A percentile compares a stretch with the other conserved stretches of the same genome.
These are phyloP conservation scores for Parastagonospora nodorum DNA, from an alignment of 2,329 filamentous ascomycete genomes.

Conservation along the genomic window DNA sequence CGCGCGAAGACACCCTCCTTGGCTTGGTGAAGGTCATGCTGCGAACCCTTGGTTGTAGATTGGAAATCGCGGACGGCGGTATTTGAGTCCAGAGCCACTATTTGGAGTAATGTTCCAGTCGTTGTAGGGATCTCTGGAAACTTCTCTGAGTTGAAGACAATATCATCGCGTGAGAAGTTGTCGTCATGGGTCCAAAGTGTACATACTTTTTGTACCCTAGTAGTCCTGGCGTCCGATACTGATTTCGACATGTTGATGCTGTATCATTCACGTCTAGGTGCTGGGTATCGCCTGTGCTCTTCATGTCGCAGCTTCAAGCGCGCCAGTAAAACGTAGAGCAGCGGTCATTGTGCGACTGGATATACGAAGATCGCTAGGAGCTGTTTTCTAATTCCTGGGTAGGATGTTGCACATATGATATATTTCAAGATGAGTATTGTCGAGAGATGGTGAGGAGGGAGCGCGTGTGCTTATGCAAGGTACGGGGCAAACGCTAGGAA, in stretches of 20 bases:
- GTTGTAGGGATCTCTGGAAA: conserved; percentile 67
- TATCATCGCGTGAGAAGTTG: conserved; percentile 75
- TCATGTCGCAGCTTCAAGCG: too few relatives aligned
- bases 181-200: conserved; percentile 70
- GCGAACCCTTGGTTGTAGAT: conserved; percentile 34
- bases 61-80: conserved; percentile 53
- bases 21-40: conserved; percentile 33
- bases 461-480: too few relatives aligned
- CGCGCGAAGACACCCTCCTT: conserved; percentile 28
- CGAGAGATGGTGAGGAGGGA: too few relatives aligned
- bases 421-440: too few relatives aligned
- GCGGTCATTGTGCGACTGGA: too few relatives aligned
- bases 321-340: too few relatives aligned
- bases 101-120: conserved; percentile 73
- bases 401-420: too few relatives aligned
- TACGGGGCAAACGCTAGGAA: too few relatives aligned
- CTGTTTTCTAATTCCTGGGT: too few relatives aligned
- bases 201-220: conserved; percentile 49
- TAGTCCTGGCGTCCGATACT: conserved; percentile 24
- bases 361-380: too few relatives aligned
- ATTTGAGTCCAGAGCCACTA: conserved; percentile 65
- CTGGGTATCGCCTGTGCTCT: background rate
- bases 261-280: background rate
- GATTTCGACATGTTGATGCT: conserved; percentile 38
- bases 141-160: conserved; percentile 76